phyloP scores from a whole-genome alignment of 176 grass and related monocot genomes.

The bread wheat (Triticum aestivum) region DNA sequence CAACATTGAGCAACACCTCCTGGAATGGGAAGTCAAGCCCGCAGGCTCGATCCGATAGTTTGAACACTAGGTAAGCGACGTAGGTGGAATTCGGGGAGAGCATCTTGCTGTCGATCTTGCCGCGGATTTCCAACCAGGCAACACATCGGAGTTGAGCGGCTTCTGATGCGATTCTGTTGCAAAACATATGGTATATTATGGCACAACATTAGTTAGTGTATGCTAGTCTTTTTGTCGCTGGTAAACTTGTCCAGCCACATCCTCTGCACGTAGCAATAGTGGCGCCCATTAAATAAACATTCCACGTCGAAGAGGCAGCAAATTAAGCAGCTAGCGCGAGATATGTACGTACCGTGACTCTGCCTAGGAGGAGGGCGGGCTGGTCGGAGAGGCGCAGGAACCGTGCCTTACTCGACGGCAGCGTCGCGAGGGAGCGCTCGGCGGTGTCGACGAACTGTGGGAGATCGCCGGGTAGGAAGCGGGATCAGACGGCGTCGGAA shows the following conservation, averaged over 20 bases:
- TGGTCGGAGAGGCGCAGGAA: conserved; percentile 47
- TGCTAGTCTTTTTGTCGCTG: neutral
- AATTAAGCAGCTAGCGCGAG: too few relatives aligned
- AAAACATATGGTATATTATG: neutral
- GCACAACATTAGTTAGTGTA: too few relatives aligned
- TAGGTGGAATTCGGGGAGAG: neutral
- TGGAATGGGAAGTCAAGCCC: neutral
- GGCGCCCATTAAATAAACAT: too few relatives aligned
- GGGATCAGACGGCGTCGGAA: conserved; percentile 55
- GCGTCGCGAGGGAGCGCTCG: neutral
- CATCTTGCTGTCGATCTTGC: neutral
- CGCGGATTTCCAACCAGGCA: neutral
- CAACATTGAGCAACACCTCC: neutral
- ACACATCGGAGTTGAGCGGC: neutral
- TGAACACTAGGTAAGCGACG: neutral
- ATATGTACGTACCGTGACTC: conserved; percentile 31
- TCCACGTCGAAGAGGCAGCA: too few relatives aligned
- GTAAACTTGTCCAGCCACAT: conserved; percentile 50
- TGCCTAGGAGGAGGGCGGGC: conserved; percentile 36
- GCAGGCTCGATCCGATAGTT: neutral
- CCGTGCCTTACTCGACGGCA: conserved; percentile 3
- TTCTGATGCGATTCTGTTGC: neutral
- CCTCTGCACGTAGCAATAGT: conserved; percentile 20
- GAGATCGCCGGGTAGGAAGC: conserved; percentile 47
- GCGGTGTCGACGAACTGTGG: conserved; percentile 15